These are phyloP conservation scores for Colletotrichum sp. DNA, from an alignment of 2,329 filamentous ascomycete species.

Conservation along the genomic window DNA sequence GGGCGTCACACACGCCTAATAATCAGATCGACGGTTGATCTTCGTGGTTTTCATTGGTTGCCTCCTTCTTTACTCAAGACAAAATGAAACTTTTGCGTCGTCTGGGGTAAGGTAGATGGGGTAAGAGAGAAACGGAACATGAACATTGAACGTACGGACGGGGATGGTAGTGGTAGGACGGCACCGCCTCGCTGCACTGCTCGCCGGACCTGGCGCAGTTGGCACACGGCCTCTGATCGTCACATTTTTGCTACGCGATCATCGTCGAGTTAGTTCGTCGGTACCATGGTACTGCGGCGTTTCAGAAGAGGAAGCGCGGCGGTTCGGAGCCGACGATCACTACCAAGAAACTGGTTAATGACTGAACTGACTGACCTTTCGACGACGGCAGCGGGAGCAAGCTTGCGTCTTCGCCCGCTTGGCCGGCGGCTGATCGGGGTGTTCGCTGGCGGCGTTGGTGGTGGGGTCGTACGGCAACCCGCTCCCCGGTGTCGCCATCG, in stretches of 20 bases:
- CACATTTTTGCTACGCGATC: conserved; percentile 23
- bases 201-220: conserved; percentile 27
- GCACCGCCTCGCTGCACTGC: conserved; percentile 17
- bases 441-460: background rate
- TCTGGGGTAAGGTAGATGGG: background rate
- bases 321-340: background rate
- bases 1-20: background rate
- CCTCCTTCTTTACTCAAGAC: background rate
- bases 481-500: background rate
- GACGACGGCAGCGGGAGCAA: conserved; percentile 24
- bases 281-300: background rate
- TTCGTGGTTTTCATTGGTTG: background rate
- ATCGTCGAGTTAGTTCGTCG: background rate
- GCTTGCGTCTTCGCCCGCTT: background rate
- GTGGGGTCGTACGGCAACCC: background rate
- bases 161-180: background rate
- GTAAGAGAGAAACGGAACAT: background rate
- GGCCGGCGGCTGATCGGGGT: background rate
- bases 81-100: background rate
- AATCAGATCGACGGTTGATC: background rate
- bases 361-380: conserved; percentile 12
- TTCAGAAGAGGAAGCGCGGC: background rate
- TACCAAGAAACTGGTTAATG: background rate
- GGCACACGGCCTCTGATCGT: conserved; percentile 25
- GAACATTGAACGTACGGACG: background rate